Percentiles rank a stretch among this genome's conserved stretches.
Evolutionary conservation across 116 monocot genomes (phyloP).

Genomic region (Phalaenopsis hybrid): DNA sequence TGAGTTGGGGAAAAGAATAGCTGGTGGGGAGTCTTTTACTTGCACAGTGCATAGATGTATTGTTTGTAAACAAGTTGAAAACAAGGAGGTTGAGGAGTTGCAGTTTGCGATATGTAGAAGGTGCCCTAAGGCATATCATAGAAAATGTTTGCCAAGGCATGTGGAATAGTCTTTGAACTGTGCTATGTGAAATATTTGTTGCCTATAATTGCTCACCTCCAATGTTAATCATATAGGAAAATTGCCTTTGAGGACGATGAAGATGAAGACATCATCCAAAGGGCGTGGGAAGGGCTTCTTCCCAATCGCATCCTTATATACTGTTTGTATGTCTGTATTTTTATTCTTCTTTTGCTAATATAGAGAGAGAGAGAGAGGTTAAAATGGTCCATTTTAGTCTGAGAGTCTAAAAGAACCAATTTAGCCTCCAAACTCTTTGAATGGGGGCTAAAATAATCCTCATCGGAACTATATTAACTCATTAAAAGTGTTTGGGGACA

Average conservation of each 20-base stretch:
- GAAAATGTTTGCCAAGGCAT: conserved; percentile 53
- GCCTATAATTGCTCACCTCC: background rate
- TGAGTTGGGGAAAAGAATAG: conserved; percentile 30
- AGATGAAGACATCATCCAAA: conserved; percentile 25
- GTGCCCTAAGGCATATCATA: conserved; percentile 54
- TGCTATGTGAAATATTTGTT: background rate
- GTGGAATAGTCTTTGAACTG: background rate
- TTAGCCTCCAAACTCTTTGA: no score
- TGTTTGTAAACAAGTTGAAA: conserved; percentile 40
- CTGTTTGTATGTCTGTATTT: conserved; percentile 38
- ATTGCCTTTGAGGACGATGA: conserved; percentile 36
- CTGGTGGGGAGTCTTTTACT: conserved; percentile 31
- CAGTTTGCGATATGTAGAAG: conserved; percentile 59
- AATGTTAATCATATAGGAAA: conserved; percentile 15
- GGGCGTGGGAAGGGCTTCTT: conserved; percentile 55
- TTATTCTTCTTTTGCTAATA: background rate
- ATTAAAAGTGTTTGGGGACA: no score
- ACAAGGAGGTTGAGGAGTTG: conserved; percentile 24
- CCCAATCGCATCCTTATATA: conserved; percentile 54
- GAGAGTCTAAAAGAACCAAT: no score
- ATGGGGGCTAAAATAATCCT: no score
- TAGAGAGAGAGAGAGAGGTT: no score
- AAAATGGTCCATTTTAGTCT: no score
- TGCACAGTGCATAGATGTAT: conserved; percentile 45
- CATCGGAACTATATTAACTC: no score